Evolutionary conservation across 2,329 filamentous ascomycete genomes (phyloP), one percentile per base, ranked within the genome.

Genomic region (Coniochaeta sp.): DNA sequence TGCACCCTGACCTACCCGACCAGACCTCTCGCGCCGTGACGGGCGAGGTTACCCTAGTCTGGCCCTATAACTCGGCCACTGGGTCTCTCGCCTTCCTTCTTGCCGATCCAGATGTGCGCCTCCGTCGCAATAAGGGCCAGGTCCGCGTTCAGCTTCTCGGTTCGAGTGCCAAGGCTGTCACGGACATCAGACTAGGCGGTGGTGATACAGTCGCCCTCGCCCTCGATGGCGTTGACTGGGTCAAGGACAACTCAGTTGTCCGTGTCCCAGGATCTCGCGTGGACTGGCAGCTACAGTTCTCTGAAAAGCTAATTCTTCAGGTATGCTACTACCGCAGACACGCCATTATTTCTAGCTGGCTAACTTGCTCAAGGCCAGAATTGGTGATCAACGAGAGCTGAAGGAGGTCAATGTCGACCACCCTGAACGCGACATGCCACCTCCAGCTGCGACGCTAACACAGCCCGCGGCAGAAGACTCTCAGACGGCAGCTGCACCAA

Each of bases 61-160:
- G 93, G 93, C 93, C 93, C 0, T 97, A 91, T 73, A 96, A 90
- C 64, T 89, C 89, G 24, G 85, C 91, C 28, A 89, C 83, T 33
- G 84, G 83, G 59, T 86, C 86, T 43, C 82, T 92, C 65, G 88
- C 91, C 28, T 87, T 97, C 58, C 82, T 96, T 22, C 82, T 98
- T 36, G 90, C 90, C 54, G 93, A 97, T 68, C 86, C 87, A 54
- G 91, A 97, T 71, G 89, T 93, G 68, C 88, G 90, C 56, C 80
- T 93, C 58, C 89, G 93, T 60, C 85, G 86, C 63, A 80, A 82
- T 44, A 88, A 84, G 65, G 93, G 93, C 14, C 91, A 96, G 73
- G 85, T 96, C 24, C 88, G 92, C 60, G 83, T 92, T 57, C 84
- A 88, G 47, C 91, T 97, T 66, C 79, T 81, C 33, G 90, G 88